Percentiles rank a stretch among this genome's conserved stretches.
phyloP scores from a whole-genome alignment of 495 filamentous ascomycete species.

The Jackrogersella multiformis region DNA sequence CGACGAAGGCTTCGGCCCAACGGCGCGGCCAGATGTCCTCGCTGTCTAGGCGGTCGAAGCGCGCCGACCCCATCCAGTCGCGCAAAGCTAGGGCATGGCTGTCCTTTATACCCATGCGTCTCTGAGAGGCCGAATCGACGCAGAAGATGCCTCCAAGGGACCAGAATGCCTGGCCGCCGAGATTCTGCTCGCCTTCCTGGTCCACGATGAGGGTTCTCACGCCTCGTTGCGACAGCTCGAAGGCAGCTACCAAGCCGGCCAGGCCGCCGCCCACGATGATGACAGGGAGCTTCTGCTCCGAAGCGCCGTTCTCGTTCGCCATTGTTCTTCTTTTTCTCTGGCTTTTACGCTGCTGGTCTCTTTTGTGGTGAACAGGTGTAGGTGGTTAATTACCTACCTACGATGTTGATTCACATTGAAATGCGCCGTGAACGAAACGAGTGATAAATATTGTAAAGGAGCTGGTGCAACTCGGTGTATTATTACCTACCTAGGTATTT shows the following conservation, averaged over 20 bases:
- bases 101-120: slow-evolving; percentile 61
- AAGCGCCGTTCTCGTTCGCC: slow-evolving; percentile 11
- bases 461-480: background rate
- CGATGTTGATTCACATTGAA: background rate
- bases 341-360: background rate
- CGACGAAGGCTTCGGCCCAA: slow-evolving; percentile 64
- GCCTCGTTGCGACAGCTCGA: slow-evolving; percentile 55
- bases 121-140: slow-evolving; percentile 59
- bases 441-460: background rate
- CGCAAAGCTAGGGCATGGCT: slow-evolving; percentile 57
- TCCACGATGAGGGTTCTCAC: slow-evolving; percentile 56
- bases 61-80: slow-evolving; percentile 61
- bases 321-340: slow-evolving; percentile 2
- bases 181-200: slow-evolving; percentile 57
- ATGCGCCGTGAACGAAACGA: background rate
- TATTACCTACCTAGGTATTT: background rate
- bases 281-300: slow-evolving; percentile 48
- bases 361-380: background rate
- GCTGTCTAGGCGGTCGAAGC: slow-evolving; percentile 55
- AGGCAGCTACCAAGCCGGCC: slow-evolving; percentile 62
- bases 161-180: slow-evolving; percentile 65
- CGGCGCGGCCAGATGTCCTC: slow-evolving; percentile 61
- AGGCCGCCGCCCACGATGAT: slow-evolving; percentile 62
- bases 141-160: slow-evolving; percentile 63
- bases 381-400: background rate